These are phyloP conservation scores for Phaffomyces thermotolerans DNA, from an alignment of 805 yeast species.

Conservation along the genomic window DNA sequence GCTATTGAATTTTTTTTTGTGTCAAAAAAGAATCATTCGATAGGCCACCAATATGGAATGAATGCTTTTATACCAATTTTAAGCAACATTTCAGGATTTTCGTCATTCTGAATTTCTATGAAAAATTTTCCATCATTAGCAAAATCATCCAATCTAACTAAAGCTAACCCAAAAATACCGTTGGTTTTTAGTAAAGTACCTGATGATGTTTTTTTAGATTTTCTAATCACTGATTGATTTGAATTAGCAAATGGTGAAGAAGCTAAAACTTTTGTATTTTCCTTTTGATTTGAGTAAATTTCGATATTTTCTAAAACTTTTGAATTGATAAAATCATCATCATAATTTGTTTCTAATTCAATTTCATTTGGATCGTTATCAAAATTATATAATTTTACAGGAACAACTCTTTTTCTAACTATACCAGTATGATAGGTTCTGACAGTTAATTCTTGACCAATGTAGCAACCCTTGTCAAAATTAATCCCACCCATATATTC, in stretches of 20 bases:
- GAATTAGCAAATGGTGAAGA: conserved; percentile 35
- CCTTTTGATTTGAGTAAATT: conserved; percentile 15
- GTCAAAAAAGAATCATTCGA: too few relatives aligned
- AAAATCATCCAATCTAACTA: conserved; percentile 44
- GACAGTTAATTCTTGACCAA: conserved; percentile 93
- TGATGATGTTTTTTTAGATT: conserved; percentile 29
- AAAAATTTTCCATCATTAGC: conserved; percentile 26
- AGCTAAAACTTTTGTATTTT: conserved; percentile 10
- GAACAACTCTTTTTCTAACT: conserved; percentile 76
- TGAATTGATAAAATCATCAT: conserved; percentile 4
- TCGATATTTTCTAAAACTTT: conserved; percentile 14
- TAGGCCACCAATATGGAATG: conserved; percentile 76
- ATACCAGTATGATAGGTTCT: conserved; percentile 79
- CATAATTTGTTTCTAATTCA: conserved; percentile 10
- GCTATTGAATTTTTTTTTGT: too few relatives aligned
- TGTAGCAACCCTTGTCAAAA: conserved; percentile 89
- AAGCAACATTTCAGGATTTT: too few relatives aligned
- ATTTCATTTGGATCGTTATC: conserved; percentile 14
- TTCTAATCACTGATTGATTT: conserved; percentile 1
- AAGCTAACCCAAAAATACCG: conserved; percentile 60
- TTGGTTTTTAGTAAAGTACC: conserved; percentile 55
- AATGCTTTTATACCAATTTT: conserved; percentile 43
- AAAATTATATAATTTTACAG: conserved; percentile 37
- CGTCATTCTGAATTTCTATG: conserved; percentile 22
- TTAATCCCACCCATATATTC: conserved; percentile 78